Conservation (phyloP, 163 green algal genomes). For the Coccomyxa subellipsoidea region DNA sequence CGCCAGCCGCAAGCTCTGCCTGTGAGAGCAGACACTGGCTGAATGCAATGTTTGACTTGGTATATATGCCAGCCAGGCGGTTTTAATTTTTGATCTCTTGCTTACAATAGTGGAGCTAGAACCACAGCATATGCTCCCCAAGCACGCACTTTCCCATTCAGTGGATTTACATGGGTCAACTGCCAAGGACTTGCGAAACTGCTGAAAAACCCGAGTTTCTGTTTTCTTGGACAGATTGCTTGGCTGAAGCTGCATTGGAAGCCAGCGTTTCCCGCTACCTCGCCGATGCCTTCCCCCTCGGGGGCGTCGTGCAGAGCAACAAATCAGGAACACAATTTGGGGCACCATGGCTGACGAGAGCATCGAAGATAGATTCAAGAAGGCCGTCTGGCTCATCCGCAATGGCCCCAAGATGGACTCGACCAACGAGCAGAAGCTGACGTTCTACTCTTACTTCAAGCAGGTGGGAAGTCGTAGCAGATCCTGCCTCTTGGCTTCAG, state of each 20-base stretch:
- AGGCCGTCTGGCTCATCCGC: constrained; percentile 65
- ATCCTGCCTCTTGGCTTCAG: background rate
- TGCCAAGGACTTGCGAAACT: too few relatives aligned
- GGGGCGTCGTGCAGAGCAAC: background rate
- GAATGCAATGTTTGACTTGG: background rate
- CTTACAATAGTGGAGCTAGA: too few relatives aligned
- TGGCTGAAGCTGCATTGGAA: background rate
- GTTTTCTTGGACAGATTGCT: too few relatives aligned
- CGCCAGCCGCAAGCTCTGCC: constrained; percentile 41
- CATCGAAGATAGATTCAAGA: constrained; percentile 60
- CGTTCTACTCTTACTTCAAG: constrained; percentile 71
- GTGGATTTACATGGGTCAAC: too few relatives aligned
- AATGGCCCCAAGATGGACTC: constrained; percentile 49
- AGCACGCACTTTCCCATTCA: too few relatives aligned
- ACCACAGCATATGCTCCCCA: too few relatives aligned
- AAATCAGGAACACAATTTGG: background rate
- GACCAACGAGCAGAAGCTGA: constrained; percentile 60
- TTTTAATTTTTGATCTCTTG: background rate
- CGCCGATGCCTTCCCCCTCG: background rate
- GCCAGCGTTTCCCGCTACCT: background rate
- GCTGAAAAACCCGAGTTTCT: too few relatives aligned
- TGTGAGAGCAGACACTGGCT: too few relatives aligned
- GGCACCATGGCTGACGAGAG: background rate
- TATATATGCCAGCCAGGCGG: too few relatives aligned
- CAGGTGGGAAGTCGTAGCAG: constrained; percentile 17